phyloP scores from a whole-genome alignment of 371 early-diverging fungal genomes.

The Apophysomyces sp. region DNA sequence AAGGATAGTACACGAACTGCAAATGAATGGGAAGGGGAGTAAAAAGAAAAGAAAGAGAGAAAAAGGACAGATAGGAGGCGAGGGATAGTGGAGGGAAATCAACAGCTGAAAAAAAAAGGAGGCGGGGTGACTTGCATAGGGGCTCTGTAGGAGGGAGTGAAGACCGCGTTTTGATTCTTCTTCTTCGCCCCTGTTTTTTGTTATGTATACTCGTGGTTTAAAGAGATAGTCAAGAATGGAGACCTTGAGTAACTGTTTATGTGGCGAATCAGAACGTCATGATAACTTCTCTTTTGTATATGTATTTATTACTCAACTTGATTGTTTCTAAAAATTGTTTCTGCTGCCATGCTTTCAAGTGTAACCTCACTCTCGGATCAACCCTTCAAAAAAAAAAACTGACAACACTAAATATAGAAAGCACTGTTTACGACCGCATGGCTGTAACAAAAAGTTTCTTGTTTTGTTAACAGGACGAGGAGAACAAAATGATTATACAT shows the following conservation, averaged over 20 bases:
- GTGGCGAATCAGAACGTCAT: background rate
- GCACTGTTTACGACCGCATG: background rate
- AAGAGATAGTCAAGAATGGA: background rate
- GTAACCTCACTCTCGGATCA: background rate
- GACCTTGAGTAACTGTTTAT: too few species aligned
- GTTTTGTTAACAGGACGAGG: too few species aligned
- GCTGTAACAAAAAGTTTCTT: too few species aligned
- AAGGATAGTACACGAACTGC: background rate
- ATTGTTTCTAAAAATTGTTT: background rate
- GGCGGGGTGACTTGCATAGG: constrained; percentile 2
- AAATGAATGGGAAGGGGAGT: constrained; percentile 11
- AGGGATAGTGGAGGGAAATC: background rate
- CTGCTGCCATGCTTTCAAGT: background rate
- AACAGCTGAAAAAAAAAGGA: background rate
- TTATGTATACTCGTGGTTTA: background rate
- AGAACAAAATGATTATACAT: too few species aligned
- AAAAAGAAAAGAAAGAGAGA: constrained; percentile 3
- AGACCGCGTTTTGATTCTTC: background rate
- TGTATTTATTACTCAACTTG: background rate
- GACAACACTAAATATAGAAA: background rate
- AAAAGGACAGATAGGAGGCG: background rate
- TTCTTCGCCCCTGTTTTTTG: background rate
- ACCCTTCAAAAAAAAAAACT: background rate
- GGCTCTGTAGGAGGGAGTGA: background rate
- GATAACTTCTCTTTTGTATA: background rate